Base-by-base conservation (phyloP, 441 rosid genomes). In the Raphanus hybrid region DNA sequence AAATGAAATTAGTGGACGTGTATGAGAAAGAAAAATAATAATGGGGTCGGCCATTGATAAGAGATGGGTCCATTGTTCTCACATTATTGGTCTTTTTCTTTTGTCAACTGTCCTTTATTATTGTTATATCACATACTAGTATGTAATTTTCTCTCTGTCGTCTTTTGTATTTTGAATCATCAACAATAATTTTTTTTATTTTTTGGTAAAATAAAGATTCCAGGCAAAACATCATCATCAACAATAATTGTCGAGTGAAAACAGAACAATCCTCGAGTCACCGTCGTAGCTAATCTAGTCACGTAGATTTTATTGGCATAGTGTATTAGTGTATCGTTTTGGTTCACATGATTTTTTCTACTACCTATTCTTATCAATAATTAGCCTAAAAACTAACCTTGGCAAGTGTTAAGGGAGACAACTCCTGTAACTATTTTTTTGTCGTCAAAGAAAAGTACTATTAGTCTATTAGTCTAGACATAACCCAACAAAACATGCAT, bases 41-140 rank as follows among this genome's bases (percentile, higher is more conserved):
- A 64, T 54, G 15, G 14, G 57, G 66, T 37, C 66, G 45, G 26
- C 64, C 48, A 76, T 27, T 23, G 34, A 75, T 26, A 69, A 16
- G 20, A 15, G 58, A 3, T 15, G 58, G 58, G 58, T 52, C 58
- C 58, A 54, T 54, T 54, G 23, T 16, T 16, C 20, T 15, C 26
- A 16, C 5, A 55, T 55, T 8, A 55, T 18, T 11, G 60, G 69
- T 61, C 60, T 67, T 67, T 32, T 64, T 35, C 68, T 43, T 18
- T 45, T 32, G 61, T 75, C 79, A 61, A 75, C 32, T 20, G 27
- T 75, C 52, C 50, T 60, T 68, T 60, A 12, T n/a, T 60, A 34
- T 60, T 15, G 20, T 5, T 55, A 37, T 55, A 35, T 54, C 50
- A 18, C 34, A 62, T 62, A 6, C 26, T 48, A 6, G 58, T 48